A percentile compares a stretch with the other conserved stretches of the same genome.
Evolutionary conservation across 192 early-diverging fungal genomes (phyloP).

Genomic region (Cetraspora pellucida): DNA sequence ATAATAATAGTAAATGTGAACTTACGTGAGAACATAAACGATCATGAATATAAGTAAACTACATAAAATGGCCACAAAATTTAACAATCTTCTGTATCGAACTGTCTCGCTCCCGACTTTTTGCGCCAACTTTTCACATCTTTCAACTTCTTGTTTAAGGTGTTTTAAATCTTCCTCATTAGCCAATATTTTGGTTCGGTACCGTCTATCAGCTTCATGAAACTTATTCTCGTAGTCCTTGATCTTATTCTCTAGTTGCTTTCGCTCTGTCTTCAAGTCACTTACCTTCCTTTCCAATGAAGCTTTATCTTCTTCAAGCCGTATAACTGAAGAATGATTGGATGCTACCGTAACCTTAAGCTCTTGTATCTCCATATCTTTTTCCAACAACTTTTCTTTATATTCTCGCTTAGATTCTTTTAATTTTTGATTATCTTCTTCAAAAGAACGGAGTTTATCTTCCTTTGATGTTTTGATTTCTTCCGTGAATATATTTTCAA

Average conservation of each 20-base stretch:
- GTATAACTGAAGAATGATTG: not conserved
- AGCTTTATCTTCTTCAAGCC: not conserved
- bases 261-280: not conserved
- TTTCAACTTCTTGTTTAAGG: not conserved
- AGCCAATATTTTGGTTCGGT: not conserved
- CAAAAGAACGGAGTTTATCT: not conserved
- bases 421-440: not conserved
- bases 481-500: not conserved
- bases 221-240: not conserved
- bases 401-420: not conserved
- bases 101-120: not conserved
- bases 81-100: not conserved
- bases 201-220: not conserved
- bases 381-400: not conserved
- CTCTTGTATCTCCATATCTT: not conserved
- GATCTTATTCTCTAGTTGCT: not conserved
- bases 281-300: not conserved
- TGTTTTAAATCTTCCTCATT: not conserved
- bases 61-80: not conserved
- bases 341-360: not conserved
- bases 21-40: not conserved
- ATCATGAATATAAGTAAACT: not conserved
- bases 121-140: not conserved
- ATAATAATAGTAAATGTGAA: not conserved
- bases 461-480: not conserved